Conservation (phyloP, 2,329 filamentous ascomycete species). For the Delphinella strobiligena region DNA sequence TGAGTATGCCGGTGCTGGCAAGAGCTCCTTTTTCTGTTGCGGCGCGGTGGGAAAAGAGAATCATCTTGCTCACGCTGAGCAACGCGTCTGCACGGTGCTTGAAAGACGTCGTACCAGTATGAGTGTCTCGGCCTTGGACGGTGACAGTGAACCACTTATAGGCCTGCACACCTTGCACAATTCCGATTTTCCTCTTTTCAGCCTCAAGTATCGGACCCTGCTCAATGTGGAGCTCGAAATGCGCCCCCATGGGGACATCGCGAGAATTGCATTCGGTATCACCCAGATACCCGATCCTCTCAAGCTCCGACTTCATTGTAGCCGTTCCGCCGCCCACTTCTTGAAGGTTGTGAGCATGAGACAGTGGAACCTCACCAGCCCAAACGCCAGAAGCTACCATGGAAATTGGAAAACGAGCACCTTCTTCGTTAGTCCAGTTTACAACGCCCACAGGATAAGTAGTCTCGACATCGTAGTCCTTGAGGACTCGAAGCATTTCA, state of each 20-base stretch:
- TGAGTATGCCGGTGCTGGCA: constrained; percentile 59
- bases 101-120: constrained; percentile 65
- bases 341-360: constrained; percentile 47
- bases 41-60: constrained; percentile 51
- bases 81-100: constrained; percentile 55
- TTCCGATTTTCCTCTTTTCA: constrained; percentile 50
- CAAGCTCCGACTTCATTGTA: constrained; percentile 56
- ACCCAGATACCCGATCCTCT: constrained; percentile 62
- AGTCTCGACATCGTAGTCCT: constrained; percentile 56
- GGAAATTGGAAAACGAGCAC: constrained; percentile 63
- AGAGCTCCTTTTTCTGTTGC: constrained; percentile 49
- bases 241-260: constrained; percentile 55
- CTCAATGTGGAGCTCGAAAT: constrained; percentile 79
- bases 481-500: constrained; percentile 57
- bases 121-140: constrained; percentile 54
- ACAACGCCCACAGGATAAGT: constrained; percentile 61
- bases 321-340: constrained; percentile 50
- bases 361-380: constrained; percentile 54
- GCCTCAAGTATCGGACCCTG: constrained; percentile 66
- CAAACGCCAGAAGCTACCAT: constrained; percentile 69
- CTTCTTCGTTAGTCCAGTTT: constrained; percentile 77
- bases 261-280: constrained; percentile 42
- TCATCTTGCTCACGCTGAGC: constrained; percentile 55
- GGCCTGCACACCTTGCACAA: constrained; percentile 62
- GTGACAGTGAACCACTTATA: constrained; percentile 63